Evolutionary conservation across 768 basidiomycete species (phyloP), one percentile per base, ranked within the genome.

Genomic region (Sarcodon sp.): DNA sequence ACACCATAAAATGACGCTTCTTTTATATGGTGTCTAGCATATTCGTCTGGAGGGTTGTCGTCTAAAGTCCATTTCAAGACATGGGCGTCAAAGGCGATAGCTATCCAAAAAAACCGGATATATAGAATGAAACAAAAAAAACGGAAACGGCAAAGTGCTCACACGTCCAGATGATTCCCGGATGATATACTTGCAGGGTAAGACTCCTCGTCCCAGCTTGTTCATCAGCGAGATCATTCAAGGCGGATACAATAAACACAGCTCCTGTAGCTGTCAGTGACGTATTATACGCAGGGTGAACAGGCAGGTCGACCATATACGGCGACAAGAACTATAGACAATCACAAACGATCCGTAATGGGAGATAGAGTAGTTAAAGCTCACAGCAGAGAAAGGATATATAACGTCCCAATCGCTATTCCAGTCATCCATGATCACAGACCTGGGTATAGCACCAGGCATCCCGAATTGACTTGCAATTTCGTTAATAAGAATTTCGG

Each of bases 51-150:
- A 1, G 94, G 91, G 47, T 78, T 75, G 52, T 80, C 69, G 53
- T 89, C 85, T 35, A 92, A 69, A 12, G 77, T 80, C 93, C 93
- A 97, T 47, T 75, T 64, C 7, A 93, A 62, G 11, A 97, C 87
- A 51, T 93, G 83, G 0, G 89, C 93, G 44, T 93, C 86, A 58
- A 98, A 96, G 0, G 91, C 85, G 47, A 98, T 74, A 4, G 87
- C 90, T 79, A 55, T 37, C 8, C 13, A 27, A 41, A 9, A 27
- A 13, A 41, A 41, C 1, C 16, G 8, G 39, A 41, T 41, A 16
- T 15, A 41, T 9, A 16, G 1, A 13, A 48, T 47, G 47, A 7
- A 41, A 7, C 16, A 13, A 41, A 27, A 4, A 13, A 39, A 4
- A 10, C 15, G 38, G 38, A 39, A 41, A 13, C 2, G 39, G 7